Base-by-base conservation (phyloP, 306 rosid species). In the Trifolium repens region DNA sequence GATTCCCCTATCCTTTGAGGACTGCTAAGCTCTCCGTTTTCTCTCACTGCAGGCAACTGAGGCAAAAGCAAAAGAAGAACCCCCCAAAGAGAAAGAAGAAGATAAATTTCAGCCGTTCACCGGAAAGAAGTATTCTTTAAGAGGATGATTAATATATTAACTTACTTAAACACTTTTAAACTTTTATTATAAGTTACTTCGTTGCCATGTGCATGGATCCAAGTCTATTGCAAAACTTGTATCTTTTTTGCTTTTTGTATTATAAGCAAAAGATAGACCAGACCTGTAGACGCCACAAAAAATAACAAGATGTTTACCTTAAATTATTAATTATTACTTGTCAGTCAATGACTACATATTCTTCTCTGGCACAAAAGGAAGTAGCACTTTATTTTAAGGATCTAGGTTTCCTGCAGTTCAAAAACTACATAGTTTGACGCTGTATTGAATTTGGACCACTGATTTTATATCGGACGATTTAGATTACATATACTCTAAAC, bases 121-220 rank as follows among this genome's bases (percentile, higher is more conserved):
- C 0, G 99, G 99, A 79, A 96, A 88, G 87, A 90, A 89, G 85
- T 90, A 90, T 80, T 96, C 99, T 1, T 81, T 96, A 67, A 84
- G 98, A 80, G 97, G 98, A 67, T 94, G 87, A 91, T 85, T 77
- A 13, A 52, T 44, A 66, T 66, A 22, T 74, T 52, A 14, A 4
- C 35, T n/a, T n/a, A n/a, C n/a, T 43, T 19, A 12, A 43, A 71
- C 50, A 66, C 26, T 39, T 72, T 47, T 78, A 43, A 67, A 60
- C 59, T 42, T 67, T 74, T 50, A 57, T 11, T 15, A 59, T 67
- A 62, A 82, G 65, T 68, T 61, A 22, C 61, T 68, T 76, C 68
- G 44, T 80, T 72, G 32, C 78, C 16, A 81, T 74, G 32, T 71
- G 47, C 71, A 61, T 50, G 82, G 54, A 70, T 78, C 73, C 59